These are phyloP conservation scores for Ophiosphaerella narmari DNA, from an alignment of 2,329 filamentous ascomycete species.

Conservation along the genomic window DNA sequence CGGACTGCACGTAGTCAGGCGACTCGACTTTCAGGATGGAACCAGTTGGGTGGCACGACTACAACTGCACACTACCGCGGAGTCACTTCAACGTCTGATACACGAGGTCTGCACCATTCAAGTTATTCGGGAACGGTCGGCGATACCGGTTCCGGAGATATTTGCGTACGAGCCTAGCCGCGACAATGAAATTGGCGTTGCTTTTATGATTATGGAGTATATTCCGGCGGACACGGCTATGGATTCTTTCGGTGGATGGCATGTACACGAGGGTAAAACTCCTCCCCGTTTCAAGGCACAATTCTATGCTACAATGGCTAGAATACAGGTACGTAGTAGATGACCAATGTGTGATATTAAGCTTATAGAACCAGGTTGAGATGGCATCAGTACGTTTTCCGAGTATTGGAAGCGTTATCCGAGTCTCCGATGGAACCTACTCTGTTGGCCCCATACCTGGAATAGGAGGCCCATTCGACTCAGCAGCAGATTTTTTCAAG, in stretches of 20 bases:
- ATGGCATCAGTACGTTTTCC: slow-evolving; percentile 8
- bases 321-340: slow-evolving; percentile 7
- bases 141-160: slow-evolving; percentile 26
- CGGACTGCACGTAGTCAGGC: neutral
- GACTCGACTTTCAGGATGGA: slow-evolving; percentile 6
- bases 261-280: slow-evolving; percentile 5
- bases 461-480: slow-evolving; percentile 8
- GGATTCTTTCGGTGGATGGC: slow-evolving; percentile 17
- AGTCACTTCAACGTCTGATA: slow-evolving; percentile 6
- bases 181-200: slow-evolving; percentile 26
- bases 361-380: slow-evolving; percentile 4
- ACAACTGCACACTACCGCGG: slow-evolving; percentile 1
- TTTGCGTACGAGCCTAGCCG: slow-evolving; percentile 24
- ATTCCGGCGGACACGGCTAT: slow-evolving; percentile 33
- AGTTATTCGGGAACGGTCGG: neutral
- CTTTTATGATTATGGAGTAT: slow-evolving; percentile 40
- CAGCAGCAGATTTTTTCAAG: slow-evolving; percentile 5
- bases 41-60: slow-evolving; percentile 7
- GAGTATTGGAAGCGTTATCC: slow-evolving; percentile 8
- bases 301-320: slow-evolving; percentile 5
- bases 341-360: slow-evolving; percentile 1
- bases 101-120: slow-evolving; percentile 3
- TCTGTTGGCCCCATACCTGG: slow-evolving; percentile 5
- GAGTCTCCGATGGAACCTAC: slow-evolving; percentile 5
- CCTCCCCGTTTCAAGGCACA: slow-evolving; percentile 3